Base-by-base conservation (phyloP, 345 rosid species). In the Pugionium cornutum region DNA sequence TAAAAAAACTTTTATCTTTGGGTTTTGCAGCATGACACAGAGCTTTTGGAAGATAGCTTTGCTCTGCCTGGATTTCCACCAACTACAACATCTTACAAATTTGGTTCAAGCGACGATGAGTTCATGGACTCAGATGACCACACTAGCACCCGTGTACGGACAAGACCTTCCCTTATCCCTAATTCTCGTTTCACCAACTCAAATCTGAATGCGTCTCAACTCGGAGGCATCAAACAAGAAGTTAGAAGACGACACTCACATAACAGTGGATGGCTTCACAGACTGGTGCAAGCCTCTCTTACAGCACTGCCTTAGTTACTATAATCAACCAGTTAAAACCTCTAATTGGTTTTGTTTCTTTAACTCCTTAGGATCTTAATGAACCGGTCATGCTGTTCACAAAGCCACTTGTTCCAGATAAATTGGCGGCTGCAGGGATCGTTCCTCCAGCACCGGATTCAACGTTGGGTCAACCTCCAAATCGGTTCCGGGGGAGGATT, bases 301-400 rank as follows among this genome's bases (percentile, higher is more conserved):
- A 10, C 49, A 50, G 30, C 49, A 37, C 36, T 41, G 57, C 53
- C 28, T 9, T 60, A 36, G 25, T 36, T 37, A 49, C 58, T 45
- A 43, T 31, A 8, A n/a, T 32, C 1, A 7, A 44, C 36, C 34
- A 60, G 47, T 74, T 11, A 9, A 57, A 73, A 6, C 9, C 4
- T 52, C 31, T 33, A 54, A 31, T 65, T 65, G 29, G 30, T 28
- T 50, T 31, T 18, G 6, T 26, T 39, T 10, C 4, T n/a, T 27
- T 3, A 28, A 9, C 18, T 64, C 52, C 18, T 27, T 55, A 95
- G 99, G 99, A 91, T 82, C 91, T 92, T 68, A 73, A 78, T 32
- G 96, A 95, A 84, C 96, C 99, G 0, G 85, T 87, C 40, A 67
- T 95, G 72, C 72, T 95, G 68, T 95, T 91, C 80, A 84, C 97